These are phyloP conservation scores for Globisporangium polare DNA, from an alignment of 352 stramenopile species.

Conservation along the genomic window DNA sequence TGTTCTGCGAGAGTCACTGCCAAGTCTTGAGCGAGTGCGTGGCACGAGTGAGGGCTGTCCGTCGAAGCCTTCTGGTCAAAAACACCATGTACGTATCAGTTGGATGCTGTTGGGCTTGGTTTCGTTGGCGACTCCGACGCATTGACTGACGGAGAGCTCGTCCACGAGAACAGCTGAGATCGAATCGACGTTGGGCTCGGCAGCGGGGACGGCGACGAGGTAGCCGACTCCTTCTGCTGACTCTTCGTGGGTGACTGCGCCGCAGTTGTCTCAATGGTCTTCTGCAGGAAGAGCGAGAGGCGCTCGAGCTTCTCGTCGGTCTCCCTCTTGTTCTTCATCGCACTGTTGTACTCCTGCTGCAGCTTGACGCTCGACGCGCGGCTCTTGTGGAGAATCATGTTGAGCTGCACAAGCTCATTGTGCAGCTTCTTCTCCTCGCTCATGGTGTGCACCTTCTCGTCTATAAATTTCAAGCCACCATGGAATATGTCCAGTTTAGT, in stretches of 20 bases:
- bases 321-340: slow-evolving; percentile 44
- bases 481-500: no score
- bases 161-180: neutral
- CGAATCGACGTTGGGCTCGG: neutral
- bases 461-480: slow-evolving; percentile 16
- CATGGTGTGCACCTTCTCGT: slow-evolving; percentile 44
- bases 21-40: no score
- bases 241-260: slow-evolving; percentile 4
- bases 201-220: slow-evolving; percentile 15
- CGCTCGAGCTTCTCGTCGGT: slow-evolving; percentile 52
- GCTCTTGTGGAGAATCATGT: slow-evolving; percentile 26
- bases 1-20: no score
- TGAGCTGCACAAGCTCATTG: slow-evolving; percentile 39
- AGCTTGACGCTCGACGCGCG: slow-evolving; percentile 36
- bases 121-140: neutral
- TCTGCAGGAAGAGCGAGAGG: slow-evolving; percentile 51
- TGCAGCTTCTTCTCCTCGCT: slow-evolving; percentile 56
- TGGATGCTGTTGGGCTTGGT: neutral
- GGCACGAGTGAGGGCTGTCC: no score
- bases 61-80: no score
- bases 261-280: slow-evolving; percentile 20
- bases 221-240: slow-evolving; percentile 5
- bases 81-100: neutral
- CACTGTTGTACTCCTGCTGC: slow-evolving; percentile 44
- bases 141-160: neutral